phyloP scores from a whole-genome alignment of 2,329 filamentous ascomycete species.

The Cercospora canescens region DNA sequence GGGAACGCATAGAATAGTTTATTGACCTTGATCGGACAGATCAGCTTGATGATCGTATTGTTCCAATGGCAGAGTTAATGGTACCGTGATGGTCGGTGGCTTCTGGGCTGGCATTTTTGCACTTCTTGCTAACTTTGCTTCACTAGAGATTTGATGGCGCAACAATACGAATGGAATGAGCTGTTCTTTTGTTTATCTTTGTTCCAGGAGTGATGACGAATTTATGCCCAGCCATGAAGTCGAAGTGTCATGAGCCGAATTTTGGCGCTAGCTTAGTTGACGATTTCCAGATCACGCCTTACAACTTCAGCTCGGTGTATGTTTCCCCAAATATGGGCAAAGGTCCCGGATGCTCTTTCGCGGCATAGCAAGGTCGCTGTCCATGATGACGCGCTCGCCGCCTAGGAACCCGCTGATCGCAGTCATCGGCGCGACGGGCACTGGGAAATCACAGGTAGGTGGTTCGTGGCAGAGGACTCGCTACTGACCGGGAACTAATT shows the following conservation, averaged over 20 bases:
- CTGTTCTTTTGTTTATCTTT: background rate
- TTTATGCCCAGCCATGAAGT: slow-evolving; percentile 8
- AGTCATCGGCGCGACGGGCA: slow-evolving; percentile 86
- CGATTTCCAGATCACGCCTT: slow-evolving; percentile 7
- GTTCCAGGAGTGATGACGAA: slow-evolving; percentile 1
- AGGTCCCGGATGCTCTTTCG: slow-evolving; percentile 8
- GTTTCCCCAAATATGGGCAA: background rate
- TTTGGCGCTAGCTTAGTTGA: background rate
- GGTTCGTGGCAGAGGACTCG: background rate
- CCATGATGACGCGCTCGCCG: slow-evolving; percentile 26
- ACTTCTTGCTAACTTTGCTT: background rate
- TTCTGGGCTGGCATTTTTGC: slow-evolving; percentile 28
- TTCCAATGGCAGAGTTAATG: background rate
- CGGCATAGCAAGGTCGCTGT: slow-evolving; percentile 7
- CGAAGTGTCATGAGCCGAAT: slow-evolving; percentile 10
- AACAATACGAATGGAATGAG: background rate
- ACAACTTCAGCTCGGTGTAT: background rate
- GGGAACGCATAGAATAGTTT: slow-evolving; percentile 86
- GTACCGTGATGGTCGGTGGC: slow-evolving; percentile 66
- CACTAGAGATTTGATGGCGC: background rate
- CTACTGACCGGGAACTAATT: slow-evolving; percentile 36
- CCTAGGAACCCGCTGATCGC: slow-evolving; percentile 65
- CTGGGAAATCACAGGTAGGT: slow-evolving; percentile 84
- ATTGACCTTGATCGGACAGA: slow-evolving; percentile 34
- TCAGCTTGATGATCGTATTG: background rate